phyloP scores from a whole-genome alignment of 139 green algal species.

The Closterium sp. region DNA sequence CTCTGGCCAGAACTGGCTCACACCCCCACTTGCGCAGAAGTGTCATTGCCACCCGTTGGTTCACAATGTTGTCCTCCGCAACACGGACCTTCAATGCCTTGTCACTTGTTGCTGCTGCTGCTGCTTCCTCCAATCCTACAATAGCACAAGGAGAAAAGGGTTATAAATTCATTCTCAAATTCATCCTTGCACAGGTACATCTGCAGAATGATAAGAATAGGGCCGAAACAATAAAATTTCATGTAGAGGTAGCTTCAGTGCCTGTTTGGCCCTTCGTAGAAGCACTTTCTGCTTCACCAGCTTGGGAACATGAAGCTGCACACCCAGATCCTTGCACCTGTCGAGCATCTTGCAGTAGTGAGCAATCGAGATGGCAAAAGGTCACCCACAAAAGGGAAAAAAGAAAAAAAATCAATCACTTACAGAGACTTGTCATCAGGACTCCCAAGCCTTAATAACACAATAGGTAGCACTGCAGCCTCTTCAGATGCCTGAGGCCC shows the following conservation, averaged over 20 bases:
- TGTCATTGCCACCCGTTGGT: conserved; percentile 32
- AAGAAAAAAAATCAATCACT: too few species aligned
- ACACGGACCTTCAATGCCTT: conserved; percentile 21
- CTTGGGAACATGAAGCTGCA: not conserved
- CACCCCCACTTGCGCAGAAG: conserved; percentile 35
- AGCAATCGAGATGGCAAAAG: not conserved
- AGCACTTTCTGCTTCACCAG: conserved; percentile 2
- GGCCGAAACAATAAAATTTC: too few species aligned
- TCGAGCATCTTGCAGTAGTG: not conserved
- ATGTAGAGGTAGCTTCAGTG: not conserved
- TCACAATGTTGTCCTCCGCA: conserved; percentile 38
- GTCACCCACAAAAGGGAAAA: too few species aligned
- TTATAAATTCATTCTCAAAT: too few species aligned
- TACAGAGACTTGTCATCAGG: not conserved
- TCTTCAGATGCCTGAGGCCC: not conserved
- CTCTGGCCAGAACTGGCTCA: conserved; percentile 6
- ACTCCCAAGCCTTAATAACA: not conserved
- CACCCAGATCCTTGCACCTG: not conserved
- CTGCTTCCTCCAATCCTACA: too few species aligned
- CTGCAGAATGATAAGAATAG: too few species aligned
- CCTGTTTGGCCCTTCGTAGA: not conserved
- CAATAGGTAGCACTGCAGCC: not conserved
- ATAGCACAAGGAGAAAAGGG: too few species aligned
- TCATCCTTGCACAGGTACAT: too few species aligned
- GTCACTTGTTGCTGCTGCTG: not conserved